Evolutionary conservation across 2,329 filamentous ascomycete genomes (phyloP).

Genomic region (Penicillium aurantiogriseum): DNA sequence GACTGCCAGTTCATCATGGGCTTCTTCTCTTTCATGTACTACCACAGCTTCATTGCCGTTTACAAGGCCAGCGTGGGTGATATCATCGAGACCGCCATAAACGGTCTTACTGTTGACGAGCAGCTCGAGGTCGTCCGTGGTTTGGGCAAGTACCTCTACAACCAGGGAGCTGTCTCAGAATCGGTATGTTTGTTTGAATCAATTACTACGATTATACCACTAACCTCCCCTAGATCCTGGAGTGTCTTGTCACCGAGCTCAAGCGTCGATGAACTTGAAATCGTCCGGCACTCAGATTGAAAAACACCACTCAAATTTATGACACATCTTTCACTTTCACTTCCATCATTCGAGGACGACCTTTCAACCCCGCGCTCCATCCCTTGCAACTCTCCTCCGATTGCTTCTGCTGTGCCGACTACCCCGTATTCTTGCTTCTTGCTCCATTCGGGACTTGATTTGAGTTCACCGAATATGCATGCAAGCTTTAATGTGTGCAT

Average conservation of each 20-base stretch:
- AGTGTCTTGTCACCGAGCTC: slow-evolving; percentile 39
- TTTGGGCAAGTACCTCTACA: slow-evolving; percentile 62
- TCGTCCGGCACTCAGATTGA: slow-evolving; percentile 1
- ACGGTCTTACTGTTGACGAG: slow-evolving; percentile 80
- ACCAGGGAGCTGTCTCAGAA: slow-evolving; percentile 58
- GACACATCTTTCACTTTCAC: slow-evolving; percentile 14
- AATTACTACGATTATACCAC: neutral
- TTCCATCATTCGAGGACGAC: slow-evolving; percentile 7
- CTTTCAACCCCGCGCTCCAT: slow-evolving; percentile 12
- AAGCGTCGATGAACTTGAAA: slow-evolving; percentile 29
- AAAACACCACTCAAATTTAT: slow-evolving; percentile 15
- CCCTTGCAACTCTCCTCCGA: slow-evolving; percentile 5
- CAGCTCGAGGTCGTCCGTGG: slow-evolving; percentile 75
- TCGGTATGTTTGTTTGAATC: slow-evolving; percentile 43
- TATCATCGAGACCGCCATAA: slow-evolving; percentile 89
- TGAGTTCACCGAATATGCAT: slow-evolving; percentile 10
- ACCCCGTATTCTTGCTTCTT: slow-evolving; percentile 7
- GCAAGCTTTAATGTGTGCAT: slow-evolving; percentile 12
- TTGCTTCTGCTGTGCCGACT: slow-evolving; percentile 12
- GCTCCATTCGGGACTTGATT: slow-evolving; percentile 7
- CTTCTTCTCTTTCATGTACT: slow-evolving; percentile 97
- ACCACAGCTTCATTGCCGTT: slow-evolving; percentile 91
- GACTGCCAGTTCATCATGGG: slow-evolving; percentile 99
- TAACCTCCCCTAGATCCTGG: slow-evolving; percentile 33
- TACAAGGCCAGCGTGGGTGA: slow-evolving; percentile 81